Evolutionary conservation across 2,329 filamentous ascomycete species (phyloP), one percentile per base, ranked within the genome.

Genomic region (Coccinonectria pachysandricola): DNA sequence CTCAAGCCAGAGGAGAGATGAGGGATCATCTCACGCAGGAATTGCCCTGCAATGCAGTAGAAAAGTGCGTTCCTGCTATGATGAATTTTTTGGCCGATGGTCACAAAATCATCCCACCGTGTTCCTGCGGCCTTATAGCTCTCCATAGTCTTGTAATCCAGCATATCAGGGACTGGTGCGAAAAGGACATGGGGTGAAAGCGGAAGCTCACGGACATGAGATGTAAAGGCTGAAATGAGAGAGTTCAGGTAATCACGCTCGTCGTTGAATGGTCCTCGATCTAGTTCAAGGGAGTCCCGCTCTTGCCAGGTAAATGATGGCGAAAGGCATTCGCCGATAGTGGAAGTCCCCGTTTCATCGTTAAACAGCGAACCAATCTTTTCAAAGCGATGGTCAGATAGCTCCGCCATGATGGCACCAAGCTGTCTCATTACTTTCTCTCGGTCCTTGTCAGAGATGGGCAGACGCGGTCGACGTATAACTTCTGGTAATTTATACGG

Each of bases 301-400:
- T 28, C 27, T 15, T 36, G 30, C 19, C 32, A 24, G 18, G 33
- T 19, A 21, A 27, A 26, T 8, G 29, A 24, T 5, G 34, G 36
- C 21, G 34, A 35, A 25, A 37, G 31, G 23, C 29, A 37, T 31
- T 35, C 31, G 10, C 28, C 36, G 16, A 39, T 25, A n/a, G n/a
- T n/a, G 19, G 24, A 34, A 28, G 30, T 41, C 19, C 25, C 22
- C 7, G 34, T 29, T n/a, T 42, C 24, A n/a, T 36, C 30, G 30
- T 52, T 39, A 17, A 48, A 46, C 13, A 50, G 37, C 12, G 44
- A 52, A 17, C 46, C 44, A 5, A 51, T 46, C 20, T 29, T 39
- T 17, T 44, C 35, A 25, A 53, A 48, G 8, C 37, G 35, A 23
- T 48, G 26, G 19, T 38, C 32, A 12, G 31, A 49, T 30, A 52